A percentile compares a stretch with the other conserved stretches of the same genome.
Conservation (phyloP, 108 stramenopile genomes). For the Nitzschia sp. region DNA sequence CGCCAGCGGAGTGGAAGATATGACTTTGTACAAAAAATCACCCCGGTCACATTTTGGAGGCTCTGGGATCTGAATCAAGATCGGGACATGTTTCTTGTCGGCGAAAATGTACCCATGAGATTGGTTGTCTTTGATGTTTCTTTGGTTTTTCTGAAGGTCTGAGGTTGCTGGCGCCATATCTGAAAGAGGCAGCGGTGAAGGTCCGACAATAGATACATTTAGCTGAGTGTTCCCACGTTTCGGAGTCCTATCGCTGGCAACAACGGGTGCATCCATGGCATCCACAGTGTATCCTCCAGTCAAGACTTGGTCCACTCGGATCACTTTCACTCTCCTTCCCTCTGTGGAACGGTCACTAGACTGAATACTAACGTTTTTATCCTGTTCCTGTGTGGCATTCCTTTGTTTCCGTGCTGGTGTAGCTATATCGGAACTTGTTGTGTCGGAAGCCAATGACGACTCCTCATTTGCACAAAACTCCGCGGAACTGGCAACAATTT, state of each 20-base stretch:
- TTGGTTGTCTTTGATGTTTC: background rate
- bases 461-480: too few species aligned
- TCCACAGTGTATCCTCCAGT: constrained; percentile 82
- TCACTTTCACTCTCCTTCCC: constrained; percentile 26
- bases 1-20: constrained; percentile 66
- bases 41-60: constrained; percentile 53
- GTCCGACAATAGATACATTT: background rate
- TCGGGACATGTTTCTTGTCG: constrained; percentile 14
- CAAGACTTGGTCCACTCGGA: constrained; percentile 73
- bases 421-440: too few species aligned
- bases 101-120: constrained; percentile 40
- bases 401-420: too few species aligned
- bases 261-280: constrained; percentile 17
- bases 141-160: background rate
- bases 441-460: too few species aligned
- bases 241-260: constrained; percentile 23
- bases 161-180: background rate
- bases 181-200: background rate
- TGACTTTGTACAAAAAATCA: constrained; percentile 58
- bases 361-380: constrained; percentile 1
- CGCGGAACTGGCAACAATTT: constrained; percentile 50
- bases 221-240: constrained; percentile 32
- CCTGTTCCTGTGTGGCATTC: background rate
- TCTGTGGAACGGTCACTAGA: too few species aligned
- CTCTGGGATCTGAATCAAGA: constrained; percentile 43